phyloP scores from a whole-genome alignment of 768 basidiomycete genomes.

The Mycena albidolilacea region DNA sequence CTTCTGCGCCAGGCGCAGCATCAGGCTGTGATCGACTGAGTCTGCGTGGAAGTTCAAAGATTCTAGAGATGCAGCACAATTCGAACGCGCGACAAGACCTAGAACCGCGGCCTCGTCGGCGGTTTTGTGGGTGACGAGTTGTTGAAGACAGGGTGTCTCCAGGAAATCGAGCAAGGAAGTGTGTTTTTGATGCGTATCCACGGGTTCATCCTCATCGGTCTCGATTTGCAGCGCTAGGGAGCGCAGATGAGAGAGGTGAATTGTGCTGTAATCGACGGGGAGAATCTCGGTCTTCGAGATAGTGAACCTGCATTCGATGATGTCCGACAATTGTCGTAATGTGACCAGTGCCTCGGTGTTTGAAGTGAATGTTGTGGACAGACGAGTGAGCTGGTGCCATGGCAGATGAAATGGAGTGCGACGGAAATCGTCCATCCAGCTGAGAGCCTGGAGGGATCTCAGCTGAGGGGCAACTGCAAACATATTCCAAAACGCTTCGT shows the following conservation, averaged over 20 bases:
- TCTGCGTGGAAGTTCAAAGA: neutral
- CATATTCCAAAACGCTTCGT: conserved; percentile 1
- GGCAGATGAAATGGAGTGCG: conserved; percentile 18
- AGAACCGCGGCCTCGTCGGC: conserved; percentile 16
- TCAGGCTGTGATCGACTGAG: neutral
- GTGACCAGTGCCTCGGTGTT: conserved; percentile 10
- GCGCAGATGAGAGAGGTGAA: conserved; percentile 15
- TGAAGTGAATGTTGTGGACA: conserved; percentile 12
- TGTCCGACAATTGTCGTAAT: neutral
- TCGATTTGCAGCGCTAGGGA: neutral
- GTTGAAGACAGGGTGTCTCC: conserved; percentile 3
- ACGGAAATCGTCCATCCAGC: neutral
- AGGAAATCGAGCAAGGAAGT: conserved; percentile 16
- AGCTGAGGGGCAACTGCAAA: conserved; percentile 11
- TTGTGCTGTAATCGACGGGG: neutral
- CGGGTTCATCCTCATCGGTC: neutral
- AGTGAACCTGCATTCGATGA: conserved; percentile 16
- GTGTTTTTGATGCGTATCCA: neutral
- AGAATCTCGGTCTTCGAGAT: neutral
- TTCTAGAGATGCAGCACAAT: conserved; percentile 8
- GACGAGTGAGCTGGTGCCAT: conserved; percentile 28
- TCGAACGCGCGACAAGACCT: conserved; percentile 18
- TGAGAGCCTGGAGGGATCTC: neutral
- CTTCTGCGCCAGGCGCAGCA: neutral
- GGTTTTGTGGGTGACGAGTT: conserved; percentile 5